Evolutionary conservation across 1,284 basidiomycete species (phyloP).

Genomic region (Cryptococcus sp.): DNA sequence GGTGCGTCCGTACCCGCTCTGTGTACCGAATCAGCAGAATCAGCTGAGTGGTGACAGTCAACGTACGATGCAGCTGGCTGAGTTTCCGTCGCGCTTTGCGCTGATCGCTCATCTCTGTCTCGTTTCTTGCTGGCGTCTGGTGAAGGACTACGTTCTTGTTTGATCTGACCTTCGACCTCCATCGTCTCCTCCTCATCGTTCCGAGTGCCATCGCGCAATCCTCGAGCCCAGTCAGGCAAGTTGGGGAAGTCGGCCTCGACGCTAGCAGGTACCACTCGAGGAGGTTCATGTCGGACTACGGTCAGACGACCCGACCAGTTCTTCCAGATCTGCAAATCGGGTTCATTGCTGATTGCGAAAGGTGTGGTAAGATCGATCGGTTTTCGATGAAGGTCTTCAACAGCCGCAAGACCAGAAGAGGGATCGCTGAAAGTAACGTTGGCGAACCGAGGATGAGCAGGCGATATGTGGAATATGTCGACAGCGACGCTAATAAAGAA

Average conservation of each 20-base stretch:
- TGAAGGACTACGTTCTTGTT: constrained; percentile 10
- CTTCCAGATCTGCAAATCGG: constrained; percentile 44
- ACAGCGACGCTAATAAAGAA: constrained; percentile 43
- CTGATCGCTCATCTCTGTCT: constrained; percentile 2
- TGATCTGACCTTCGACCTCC: constrained; percentile 18
- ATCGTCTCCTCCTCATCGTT: constrained; percentile 15
- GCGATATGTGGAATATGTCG: constrained; percentile 51
- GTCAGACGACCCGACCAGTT: constrained; percentile 39
- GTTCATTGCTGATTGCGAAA: constrained; percentile 35
- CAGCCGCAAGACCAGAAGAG: constrained; percentile 28
- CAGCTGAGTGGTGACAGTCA: background rate
- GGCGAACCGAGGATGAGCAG: constrained; percentile 45
- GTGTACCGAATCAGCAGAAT: background rate
- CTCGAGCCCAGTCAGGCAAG: constrained; percentile 43
- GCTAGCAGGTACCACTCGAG: constrained; percentile 38
- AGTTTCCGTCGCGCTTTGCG: background rate
- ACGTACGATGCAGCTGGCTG: constrained; percentile 5
- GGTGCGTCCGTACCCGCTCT: background rate
- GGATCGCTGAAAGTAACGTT: constrained; percentile 44
- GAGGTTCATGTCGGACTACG: constrained; percentile 41
- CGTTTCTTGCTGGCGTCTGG: constrained; percentile 12
- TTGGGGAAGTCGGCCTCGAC: constrained; percentile 38
- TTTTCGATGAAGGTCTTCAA: constrained; percentile 36
- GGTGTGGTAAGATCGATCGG: constrained; percentile 34
- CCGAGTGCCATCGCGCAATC: constrained; percentile 6